phyloP scores from a whole-genome alignment of 2,329 filamentous ascomycete species.

The Calonectria hongkongensis region DNA sequence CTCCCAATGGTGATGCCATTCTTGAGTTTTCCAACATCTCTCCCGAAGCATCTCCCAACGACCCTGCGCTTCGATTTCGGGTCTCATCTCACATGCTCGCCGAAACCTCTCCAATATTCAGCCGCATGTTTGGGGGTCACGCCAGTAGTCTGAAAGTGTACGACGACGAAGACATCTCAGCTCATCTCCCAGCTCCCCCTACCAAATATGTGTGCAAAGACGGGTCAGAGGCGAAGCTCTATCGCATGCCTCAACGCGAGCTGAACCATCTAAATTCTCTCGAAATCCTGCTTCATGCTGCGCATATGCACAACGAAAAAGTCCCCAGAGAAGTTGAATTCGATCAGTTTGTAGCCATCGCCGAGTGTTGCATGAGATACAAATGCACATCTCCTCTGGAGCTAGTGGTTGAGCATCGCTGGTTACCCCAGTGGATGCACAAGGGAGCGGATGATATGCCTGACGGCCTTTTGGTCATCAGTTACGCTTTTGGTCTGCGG shows the following conservation, averaged over 20 bases:
- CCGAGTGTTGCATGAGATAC: conserved; percentile 70
- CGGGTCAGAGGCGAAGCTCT: conserved; percentile 66
- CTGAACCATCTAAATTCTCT: conserved; percentile 64
- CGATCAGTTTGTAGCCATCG: conserved; percentile 70
- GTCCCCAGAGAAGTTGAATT: conserved; percentile 69
- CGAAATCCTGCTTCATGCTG: conserved; percentile 70
- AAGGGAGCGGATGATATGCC: conserved; percentile 68
- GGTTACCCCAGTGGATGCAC: conserved; percentile 72
- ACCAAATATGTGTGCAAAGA: conserved; percentile 64
- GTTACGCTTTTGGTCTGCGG: conserved; percentile 71
- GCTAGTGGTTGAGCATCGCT: conserved; percentile 69
- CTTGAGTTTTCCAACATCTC: conserved; percentile 70
- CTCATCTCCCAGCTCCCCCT: conserved; percentile 60
- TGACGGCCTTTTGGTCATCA: conserved; percentile 70
- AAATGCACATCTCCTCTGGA: conserved; percentile 72
- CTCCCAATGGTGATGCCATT: conserved; percentile 68
- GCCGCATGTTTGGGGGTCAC: conserved; percentile 65
- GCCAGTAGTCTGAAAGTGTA: conserved; percentile 56
- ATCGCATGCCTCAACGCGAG: conserved; percentile 72
- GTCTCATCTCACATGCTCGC: conserved; percentile 71
- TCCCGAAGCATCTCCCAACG: conserved; percentile 54
- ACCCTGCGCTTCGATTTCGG: conserved; percentile 68
- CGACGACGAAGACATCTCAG: conserved; percentile 61
- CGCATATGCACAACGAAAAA: conserved; percentile 68
- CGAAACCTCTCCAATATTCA: conserved; percentile 72